Percentiles rank a stretch among this genome's conserved stretches.
phyloP scores from a whole-genome alignment of 768 basidiomycete species.

The Mycena capillaripes region DNA sequence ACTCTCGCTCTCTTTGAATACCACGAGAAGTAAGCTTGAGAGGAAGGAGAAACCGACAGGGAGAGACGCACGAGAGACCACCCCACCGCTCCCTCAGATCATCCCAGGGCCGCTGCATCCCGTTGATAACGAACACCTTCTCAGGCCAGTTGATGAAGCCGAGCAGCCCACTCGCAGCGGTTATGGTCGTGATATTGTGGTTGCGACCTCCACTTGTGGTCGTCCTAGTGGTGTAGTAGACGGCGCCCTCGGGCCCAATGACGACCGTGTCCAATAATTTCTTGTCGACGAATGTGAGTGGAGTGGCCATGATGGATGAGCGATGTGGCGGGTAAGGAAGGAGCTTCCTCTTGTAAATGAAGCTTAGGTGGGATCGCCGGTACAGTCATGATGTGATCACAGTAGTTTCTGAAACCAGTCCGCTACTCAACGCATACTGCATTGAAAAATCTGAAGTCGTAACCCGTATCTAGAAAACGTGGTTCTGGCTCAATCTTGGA shows the following conservation, averaged over 20 bases:
- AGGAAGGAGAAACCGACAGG: no score
- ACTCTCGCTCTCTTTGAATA: no score
- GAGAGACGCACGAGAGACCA: conserved; percentile 5
- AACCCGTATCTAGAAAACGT: no score
- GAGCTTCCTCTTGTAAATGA: no score
- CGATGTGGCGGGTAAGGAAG: no score
- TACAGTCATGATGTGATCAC: no score
- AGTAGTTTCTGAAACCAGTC: no score
- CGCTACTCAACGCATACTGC: no score
- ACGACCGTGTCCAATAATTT: not conserved
- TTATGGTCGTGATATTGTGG: conserved; percentile 20
- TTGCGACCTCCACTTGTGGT: not conserved
- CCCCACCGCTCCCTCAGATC: not conserved
- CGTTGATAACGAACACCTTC: conserved; percentile 18
- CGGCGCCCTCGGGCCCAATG: conserved; percentile 15
- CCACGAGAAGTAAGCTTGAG: not conserved
- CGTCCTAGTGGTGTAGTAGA: conserved; percentile 9
- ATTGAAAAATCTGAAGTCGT: no score
- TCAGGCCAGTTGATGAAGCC: conserved; percentile 30
- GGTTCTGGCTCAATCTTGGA: no score
- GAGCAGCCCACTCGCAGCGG: conserved; percentile 2
- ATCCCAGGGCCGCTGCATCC: not conserved
- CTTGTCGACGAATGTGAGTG: conserved; percentile 25
- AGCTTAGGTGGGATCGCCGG: no score
- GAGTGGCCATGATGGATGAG: conserved; percentile 4